Conservation (phyloP, 768 basidiomycete species). For the Serpula lacrymans region DNA sequence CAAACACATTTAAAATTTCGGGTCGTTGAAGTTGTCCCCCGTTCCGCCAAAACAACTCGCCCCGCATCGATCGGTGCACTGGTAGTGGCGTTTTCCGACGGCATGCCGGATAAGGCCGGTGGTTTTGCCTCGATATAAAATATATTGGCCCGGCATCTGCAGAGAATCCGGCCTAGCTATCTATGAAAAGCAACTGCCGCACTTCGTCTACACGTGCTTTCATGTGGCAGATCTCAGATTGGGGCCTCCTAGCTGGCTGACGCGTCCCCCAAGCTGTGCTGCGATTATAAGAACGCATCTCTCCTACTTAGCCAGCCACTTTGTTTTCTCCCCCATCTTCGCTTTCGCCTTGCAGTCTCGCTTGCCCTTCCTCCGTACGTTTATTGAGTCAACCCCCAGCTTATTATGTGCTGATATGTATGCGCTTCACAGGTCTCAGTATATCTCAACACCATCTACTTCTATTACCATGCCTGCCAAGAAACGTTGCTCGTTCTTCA, state of each 20-base stretch:
- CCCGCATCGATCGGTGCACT: too few species aligned
- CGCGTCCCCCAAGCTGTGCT: conserved; percentile 29
- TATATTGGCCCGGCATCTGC: too few species aligned
- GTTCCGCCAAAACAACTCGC: too few species aligned
- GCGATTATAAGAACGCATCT: conserved; percentile 20
- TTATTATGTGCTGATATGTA: background rate
- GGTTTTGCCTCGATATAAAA: too few species aligned
- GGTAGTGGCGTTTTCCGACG: too few species aligned
- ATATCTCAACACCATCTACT: conserved; percentile 6
- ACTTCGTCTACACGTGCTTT: too few species aligned
- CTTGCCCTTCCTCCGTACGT: background rate
- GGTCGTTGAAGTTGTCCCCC: too few species aligned
- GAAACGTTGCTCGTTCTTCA: conserved; percentile 80
- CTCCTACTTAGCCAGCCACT: background rate
- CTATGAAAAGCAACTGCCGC: too few species aligned
- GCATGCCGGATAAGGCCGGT: too few species aligned
- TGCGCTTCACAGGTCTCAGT: background rate
- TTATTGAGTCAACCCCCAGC: background rate
- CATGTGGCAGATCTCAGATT: too few species aligned
- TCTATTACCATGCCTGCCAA: conserved; percentile 64
- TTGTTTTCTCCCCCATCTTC: conserved; percentile 1
- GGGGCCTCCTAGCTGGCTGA: conserved; percentile 23
- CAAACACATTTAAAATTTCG: too few species aligned
- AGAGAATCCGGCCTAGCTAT: too few species aligned
- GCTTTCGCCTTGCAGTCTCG: background rate